A percentile compares a stretch with the other conserved stretches of the same genome.
phyloP scores from a whole-genome alignment of 768 basidiomycete species.

The Tephrocybe rancida region DNA sequence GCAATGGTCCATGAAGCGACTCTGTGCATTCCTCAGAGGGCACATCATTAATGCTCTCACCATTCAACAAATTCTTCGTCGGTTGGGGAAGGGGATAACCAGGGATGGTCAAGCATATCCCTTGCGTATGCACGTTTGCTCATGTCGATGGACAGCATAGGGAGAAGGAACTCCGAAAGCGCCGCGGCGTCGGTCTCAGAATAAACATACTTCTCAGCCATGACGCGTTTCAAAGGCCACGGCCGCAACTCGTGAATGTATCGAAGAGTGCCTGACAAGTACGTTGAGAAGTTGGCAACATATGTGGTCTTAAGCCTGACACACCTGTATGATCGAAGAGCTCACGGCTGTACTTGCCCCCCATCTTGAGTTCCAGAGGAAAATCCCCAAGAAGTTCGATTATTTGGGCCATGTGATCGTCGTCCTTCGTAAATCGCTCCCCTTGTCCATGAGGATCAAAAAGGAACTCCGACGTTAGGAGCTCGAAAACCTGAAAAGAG shows the following conservation, averaged over 20 bases:
- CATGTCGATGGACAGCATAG: constrained; percentile 77
- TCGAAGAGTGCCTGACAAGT: constrained; percentile 57
- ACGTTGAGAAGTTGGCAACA: neutral
- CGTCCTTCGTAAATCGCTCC: constrained; percentile 86
- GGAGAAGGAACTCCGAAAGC: constrained; percentile 69
- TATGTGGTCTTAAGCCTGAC: constrained; percentile 19
- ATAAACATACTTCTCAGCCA: constrained; percentile 88
- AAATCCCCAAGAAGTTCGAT: constrained; percentile 89
- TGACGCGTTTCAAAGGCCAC: constrained; percentile 82
- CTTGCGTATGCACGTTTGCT: constrained; percentile 68
- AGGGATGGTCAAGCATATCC: constrained; percentile 74
- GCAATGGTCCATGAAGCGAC: constrained; percentile 1
- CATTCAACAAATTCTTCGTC: constrained; percentile 49
- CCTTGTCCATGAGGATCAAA: constrained; percentile 88
- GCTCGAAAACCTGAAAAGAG: constrained; percentile 69
- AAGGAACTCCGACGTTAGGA: constrained; percentile 88
- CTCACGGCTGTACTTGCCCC: constrained; percentile 83
- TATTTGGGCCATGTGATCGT: constrained; percentile 95
- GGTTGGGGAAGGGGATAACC: constrained; percentile 53
- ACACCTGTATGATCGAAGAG: constrained; percentile 76
- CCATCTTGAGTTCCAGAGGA: constrained; percentile 71
- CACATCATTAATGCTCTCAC: constrained; percentile 24
- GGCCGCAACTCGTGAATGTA: constrained; percentile 76
- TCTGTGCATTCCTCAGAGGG: neutral
- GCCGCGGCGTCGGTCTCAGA: constrained; percentile 54